Evolutionary conservation across 441 rosid species (phyloP).

Genomic region (Gossypium davidsonii): DNA sequence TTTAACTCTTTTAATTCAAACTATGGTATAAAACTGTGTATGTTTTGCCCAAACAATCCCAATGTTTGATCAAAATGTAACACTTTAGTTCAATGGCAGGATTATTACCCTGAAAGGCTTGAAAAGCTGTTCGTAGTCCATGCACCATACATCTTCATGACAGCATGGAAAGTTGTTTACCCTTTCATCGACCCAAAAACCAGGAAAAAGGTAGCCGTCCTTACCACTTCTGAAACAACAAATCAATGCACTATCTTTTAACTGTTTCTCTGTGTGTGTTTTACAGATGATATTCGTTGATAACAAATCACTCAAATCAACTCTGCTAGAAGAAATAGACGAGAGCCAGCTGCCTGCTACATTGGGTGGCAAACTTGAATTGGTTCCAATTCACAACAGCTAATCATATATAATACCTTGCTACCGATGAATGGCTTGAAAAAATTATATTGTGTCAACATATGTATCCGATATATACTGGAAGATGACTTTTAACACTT

Average conservation of each 20-base stretch:
- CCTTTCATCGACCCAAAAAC: slow-evolving; percentile 53
- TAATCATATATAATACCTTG: neutral
- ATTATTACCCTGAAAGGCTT: slow-evolving; percentile 63
- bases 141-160: slow-evolving; percentile 48
- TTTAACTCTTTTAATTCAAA: neutral
- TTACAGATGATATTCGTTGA: slow-evolving; percentile 50
- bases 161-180: slow-evolving; percentile 44
- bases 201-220: neutral
- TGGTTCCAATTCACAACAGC: slow-evolving; percentile 34
- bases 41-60: neutral
- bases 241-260: neutral
- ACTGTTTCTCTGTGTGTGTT: neutral
- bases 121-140: slow-evolving; percentile 44
- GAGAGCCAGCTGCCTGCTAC: slow-evolving; percentile 52
- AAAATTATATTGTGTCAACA: neutral
- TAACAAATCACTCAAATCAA: slow-evolving; percentile 35
- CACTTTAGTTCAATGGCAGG: slow-evolving; percentile 29
- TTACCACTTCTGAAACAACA: neutral
- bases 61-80: neutral
- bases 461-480: neutral
- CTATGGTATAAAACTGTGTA: neutral
- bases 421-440: neutral
- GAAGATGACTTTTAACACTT: no score
- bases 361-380: slow-evolving; percentile 47
- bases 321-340: slow-evolving; percentile 48